Evolutionary conservation across 2,329 filamentous ascomycete genomes (phyloP), one percentile per base, ranked within the genome.

Genomic region (Penicillium verrucosum): DNA sequence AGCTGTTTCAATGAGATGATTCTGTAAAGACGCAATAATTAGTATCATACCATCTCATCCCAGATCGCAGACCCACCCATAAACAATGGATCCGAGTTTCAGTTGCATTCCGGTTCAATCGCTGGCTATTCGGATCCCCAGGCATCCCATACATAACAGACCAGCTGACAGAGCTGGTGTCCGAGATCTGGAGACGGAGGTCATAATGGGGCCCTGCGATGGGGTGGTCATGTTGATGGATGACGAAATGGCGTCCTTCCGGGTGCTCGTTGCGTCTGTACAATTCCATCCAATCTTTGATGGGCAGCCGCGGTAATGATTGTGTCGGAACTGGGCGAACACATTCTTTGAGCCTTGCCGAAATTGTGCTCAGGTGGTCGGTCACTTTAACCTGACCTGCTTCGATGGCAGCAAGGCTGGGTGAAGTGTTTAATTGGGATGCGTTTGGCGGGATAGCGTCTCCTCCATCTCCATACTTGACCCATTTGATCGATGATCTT

Each of bases 211-310:
- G 80, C 25, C 87, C 86, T 10, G 87, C 85, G 42, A 88, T 70
- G 1, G 87, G 88, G 67, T 90, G 87, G 66, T 89, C 86, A 68
- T 90, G 87, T 67, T 90, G 87, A 69, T 90, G 86, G 37, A 90
- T 80, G 50, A 90, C 83, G 66, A 89, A 90, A 68, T 87, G 84
- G 23, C 72, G 70, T 9, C 82, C 81, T 42, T 77, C 58, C 0
- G 68, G 54, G 55, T 78, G 72, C 48, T 76, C 69, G 60, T 82
- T 82, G 11, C 74, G 69, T n/a, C 65, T 64, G 64, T 83, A 84
- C 2, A 84, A 67, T 3, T 73, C 65, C 25, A 68, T 57, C 69
- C 80, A 83, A 1, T 74, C 69, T 2, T 68, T 32, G 23, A 82
- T 75, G 1, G 70, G 60, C 4, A 83, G 65, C 18, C 71, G 72